These are phyloP conservation scores for Moniliophthora roreri DNA, from an alignment of 1,284 basidiomycete genomes.

Conservation along the genomic window DNA sequence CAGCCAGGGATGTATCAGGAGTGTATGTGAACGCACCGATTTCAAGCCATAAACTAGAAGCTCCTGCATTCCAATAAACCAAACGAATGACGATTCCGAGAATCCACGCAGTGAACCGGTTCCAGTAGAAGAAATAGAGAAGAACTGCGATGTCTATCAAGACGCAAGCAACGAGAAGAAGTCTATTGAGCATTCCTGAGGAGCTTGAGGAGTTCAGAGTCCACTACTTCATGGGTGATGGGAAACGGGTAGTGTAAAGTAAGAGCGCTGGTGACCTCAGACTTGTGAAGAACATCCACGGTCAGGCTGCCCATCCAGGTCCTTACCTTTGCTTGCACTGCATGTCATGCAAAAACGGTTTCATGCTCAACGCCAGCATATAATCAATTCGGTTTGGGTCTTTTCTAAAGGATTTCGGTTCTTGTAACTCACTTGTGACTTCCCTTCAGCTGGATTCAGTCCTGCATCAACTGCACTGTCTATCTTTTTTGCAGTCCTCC, in stretches of 20 bases:
- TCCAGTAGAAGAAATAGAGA: conserved; percentile 89
- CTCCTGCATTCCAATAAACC: conserved; percentile 69
- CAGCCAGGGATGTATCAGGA: not conserved
- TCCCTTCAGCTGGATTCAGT: conserved; percentile 60
- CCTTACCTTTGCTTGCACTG: not conserved
- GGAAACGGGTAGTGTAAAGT: not conserved
- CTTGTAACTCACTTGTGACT: not conserved
- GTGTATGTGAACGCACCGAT: conserved; percentile 51
- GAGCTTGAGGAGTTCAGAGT: not conserved
- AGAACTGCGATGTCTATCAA: conserved; percentile 71
- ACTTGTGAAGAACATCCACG: not conserved
- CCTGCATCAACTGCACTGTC: conserved; percentile 67
- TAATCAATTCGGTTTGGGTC: conserved; percentile 63
- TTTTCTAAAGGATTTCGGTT: conserved; percentile 17
- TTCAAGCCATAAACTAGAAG: conserved; percentile 73
- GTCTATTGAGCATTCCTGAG: conserved; percentile 50
- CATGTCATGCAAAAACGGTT: conserved; percentile 72
- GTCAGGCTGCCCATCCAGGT: no score
- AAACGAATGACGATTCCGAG: conserved; percentile 62
- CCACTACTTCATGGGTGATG: not conserved
- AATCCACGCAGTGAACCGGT: conserved; percentile 73
- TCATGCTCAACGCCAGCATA: conserved; percentile 74
- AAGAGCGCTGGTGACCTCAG: conserved; percentile 17
- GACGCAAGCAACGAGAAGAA: conserved; percentile 71
- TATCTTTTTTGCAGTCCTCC: conserved; percentile 76